Evolutionary conservation across 2,329 filamentous ascomycete genomes (phyloP), one percentile per base, ranked within the genome.

Genomic region (Colletotrichum melonis): DNA sequence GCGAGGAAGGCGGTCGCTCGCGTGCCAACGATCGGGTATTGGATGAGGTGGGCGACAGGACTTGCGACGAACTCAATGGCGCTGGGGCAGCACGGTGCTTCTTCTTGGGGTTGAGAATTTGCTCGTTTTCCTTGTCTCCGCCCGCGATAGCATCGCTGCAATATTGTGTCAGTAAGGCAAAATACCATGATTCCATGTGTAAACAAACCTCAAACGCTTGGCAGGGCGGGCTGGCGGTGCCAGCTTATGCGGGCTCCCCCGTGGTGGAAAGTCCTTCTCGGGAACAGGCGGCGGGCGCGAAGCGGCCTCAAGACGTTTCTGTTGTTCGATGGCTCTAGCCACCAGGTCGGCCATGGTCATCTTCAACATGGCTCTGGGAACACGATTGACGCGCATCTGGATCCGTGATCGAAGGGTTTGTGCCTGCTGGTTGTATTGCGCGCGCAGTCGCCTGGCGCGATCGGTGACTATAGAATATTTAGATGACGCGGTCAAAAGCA

Each of bases 381-480:
- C 97, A 67, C 97, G 92, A 81, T 98, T 98, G 81, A 98, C 90
- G 83, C 97, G 94, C 84, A 97, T 93, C 82, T 98, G 95, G 65
- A 99, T 92, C 74, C 96, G 92, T 73, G 95, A 92, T 74, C 93
- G 91, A 52, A 98, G 88, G 75, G 94, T 94, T 81, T 96, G 93
- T 26, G 95, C 94, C 82, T 98, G 95, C 11, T 97, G 89, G 72
- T 93, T 92, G 85, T 97, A 98, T 81, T 97, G 95, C 7, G 95
- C 93, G 78, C 95, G 91, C 74, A 98, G 87, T 82, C 96, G 95
- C 77, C 96, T 91, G 74, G 94, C 94, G 81, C 95, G 91, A 84
- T 97, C 94, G 22, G 94, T 95, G 76, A 98, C 95, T 98, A 77
- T 42, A 66, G 62, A 67, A 60, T 30, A 38, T 72, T 80, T 69